Base-by-base conservation (phyloP, 1,284 basidiomycete species). In the Tranzscheliella williamsii region DNA sequence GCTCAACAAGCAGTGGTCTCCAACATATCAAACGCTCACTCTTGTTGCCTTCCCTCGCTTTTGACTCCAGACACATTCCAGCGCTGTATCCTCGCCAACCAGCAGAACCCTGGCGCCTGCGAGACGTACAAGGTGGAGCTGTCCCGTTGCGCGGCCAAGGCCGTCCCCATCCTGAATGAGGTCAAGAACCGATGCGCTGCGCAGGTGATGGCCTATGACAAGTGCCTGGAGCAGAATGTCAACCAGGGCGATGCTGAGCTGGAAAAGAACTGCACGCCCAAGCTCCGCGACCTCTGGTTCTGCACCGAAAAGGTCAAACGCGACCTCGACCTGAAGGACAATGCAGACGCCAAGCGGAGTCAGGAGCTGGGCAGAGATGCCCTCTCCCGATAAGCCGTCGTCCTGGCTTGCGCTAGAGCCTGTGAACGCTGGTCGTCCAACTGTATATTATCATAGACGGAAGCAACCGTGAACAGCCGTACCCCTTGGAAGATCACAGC, bases 291-390 rank as follows among this genome's bases (percentile, higher is more conserved):
- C 13, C 63, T 75, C 5, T 67, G 66, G 51, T 46, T 64, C 31
- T 75, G 73, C 43, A 73, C 73, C 4, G 66, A 74, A 30, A 58
- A 49, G 13, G 70, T 75, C 13, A 73, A 72, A 52, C 38, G 56
- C 2, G 62, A 72, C 31, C 29, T 66, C 16, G 52, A 67, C 22
- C 24, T 12, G 2, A 41, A 43, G 24, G 50, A 42, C 18, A 49
- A 56, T 23, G 29, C n/a, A 2, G 40, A 53, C 2, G 18, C 57
- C 13, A 34, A 40, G 26, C 47, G 22, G 35, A 50, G 42, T n/a
- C 53, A 37, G 21, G 22, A 38, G 24, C 32, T 32, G 18, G 60
- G 46, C 8, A 46, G 38, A 24, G 50, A 52, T 16, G 54, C 60
- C 12, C 21, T 64, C 27, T 42, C 50, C 15, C 6, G 7, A 21